These are phyloP conservation scores for Ascochyta koolunga DNA, from an alignment of 2,329 filamentous ascomycete species.

Conservation along the genomic window DNA sequence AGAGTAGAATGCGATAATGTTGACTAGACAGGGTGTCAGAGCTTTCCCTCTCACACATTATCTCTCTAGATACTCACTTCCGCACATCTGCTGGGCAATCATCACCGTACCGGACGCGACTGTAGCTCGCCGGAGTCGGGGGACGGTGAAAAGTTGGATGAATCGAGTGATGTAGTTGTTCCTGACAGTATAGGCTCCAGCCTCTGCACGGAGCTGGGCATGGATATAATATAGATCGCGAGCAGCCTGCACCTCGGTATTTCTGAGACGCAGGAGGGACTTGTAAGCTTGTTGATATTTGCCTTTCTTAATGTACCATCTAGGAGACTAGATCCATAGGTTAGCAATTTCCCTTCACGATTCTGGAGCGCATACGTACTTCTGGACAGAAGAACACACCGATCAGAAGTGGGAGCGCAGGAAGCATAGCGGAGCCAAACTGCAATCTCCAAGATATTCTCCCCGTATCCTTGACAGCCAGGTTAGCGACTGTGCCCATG, in stretches of 20 bases:
- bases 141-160: constrained; percentile 68
- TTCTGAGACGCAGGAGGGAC: constrained; percentile 43
- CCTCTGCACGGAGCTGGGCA: constrained; percentile 41
- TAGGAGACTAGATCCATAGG: background rate
- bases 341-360: constrained; percentile 26
- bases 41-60: background rate
- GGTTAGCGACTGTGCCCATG: constrained; percentile 49
- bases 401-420: constrained; percentile 23
- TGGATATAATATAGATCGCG: constrained; percentile 52
- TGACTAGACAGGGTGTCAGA: constrained; percentile 33
- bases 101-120: constrained; percentile 78
- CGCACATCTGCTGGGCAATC: constrained; percentile 67
- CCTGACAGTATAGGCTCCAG: background rate
- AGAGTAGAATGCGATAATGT: constrained; percentile 57
- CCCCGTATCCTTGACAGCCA: constrained; percentile 48
- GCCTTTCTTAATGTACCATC: constrained; percentile 46
- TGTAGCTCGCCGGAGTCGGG: constrained; percentile 72
- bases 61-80: constrained; percentile 32
- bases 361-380: constrained; percentile 51
- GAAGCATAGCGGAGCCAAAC: constrained; percentile 30
- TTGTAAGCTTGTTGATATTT: constrained; percentile 46
- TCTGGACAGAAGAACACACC: constrained; percentile 25
- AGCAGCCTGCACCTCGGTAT: constrained; percentile 47
- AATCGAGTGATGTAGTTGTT: constrained; percentile 45
- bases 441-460: constrained; percentile 30